Conservation (phyloP, 2,329 filamentous ascomycete genomes). For the Ilyonectria destructans region DNA sequence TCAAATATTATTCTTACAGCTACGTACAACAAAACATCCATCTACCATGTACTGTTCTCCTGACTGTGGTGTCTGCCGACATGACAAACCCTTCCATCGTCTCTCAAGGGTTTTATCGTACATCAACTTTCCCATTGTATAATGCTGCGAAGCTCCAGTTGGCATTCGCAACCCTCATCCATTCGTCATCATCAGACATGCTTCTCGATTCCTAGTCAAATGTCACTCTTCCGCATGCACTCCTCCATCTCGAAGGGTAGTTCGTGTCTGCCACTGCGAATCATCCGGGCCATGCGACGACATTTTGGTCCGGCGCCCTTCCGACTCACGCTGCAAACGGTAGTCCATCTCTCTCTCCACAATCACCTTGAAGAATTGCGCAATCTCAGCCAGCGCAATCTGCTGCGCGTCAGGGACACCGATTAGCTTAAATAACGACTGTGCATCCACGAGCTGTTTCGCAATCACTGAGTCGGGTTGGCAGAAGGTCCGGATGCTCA, state of each 20-base stretch:
- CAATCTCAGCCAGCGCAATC: conserved; percentile 65
- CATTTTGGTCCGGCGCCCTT: conserved; percentile 35
- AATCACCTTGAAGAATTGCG: conserved; percentile 69
- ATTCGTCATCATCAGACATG: background rate
- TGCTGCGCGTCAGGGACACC: conserved; percentile 63
- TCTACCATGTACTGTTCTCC: background rate
- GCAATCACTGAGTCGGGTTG: conserved; percentile 72
- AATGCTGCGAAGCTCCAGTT: background rate
- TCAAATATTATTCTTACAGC: conserved; percentile 16
- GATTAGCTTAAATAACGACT: conserved; percentile 67
- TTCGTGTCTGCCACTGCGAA: conserved; percentile 27
- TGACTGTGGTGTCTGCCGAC: background rate
- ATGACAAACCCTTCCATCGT: background rate
- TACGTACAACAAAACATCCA: background rate
- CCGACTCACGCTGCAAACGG: conserved; percentile 44
- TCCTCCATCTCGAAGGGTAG: background rate
- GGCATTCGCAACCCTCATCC: background rate
- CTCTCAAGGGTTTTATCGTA: background rate
- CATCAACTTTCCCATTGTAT: background rate
- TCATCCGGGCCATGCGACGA: conserved; percentile 20
- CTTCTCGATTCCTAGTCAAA: background rate
- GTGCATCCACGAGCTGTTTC: conserved; percentile 71
- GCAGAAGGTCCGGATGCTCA: conserved; percentile 71
- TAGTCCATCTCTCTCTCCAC: conserved; percentile 63
- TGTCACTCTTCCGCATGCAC: background rate